A percentile compares a stretch with the other conserved stretches of the same genome.
Evolutionary conservation across 2,329 filamentous ascomycete species (phyloP).

Genomic region (Ustulina deusta): DNA sequence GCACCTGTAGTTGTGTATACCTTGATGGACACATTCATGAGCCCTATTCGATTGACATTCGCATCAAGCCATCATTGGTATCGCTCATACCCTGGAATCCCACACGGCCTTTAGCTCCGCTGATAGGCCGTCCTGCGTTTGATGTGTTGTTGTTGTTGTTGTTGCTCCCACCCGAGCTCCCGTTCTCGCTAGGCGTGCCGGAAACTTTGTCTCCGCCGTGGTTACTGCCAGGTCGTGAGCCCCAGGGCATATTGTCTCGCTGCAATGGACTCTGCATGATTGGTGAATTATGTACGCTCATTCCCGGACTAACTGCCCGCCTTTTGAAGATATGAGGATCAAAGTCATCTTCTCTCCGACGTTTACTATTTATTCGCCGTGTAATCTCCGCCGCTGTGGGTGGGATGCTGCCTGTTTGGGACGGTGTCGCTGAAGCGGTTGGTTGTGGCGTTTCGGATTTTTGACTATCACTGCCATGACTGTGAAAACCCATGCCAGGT

Average conservation of each 20-base stretch:
- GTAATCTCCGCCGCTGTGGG: conserved; percentile 80
- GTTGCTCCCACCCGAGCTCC: conserved; percentile 53
- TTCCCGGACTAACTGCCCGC: conserved; percentile 88
- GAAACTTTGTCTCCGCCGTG: conserved; percentile 62
- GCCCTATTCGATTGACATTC: conserved; percentile 90
- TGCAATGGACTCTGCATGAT: conserved; percentile 86
- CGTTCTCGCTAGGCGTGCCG: conserved; percentile 64
- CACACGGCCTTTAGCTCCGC: conserved; percentile 70
- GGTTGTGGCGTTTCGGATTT: conserved; percentile 55
- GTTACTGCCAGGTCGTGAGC: conserved; percentile 74
- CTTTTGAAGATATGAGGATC: conserved; percentile 90
- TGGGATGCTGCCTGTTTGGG: conserved; percentile 55
- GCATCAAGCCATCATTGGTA: conserved; percentile 94
- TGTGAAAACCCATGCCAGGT: conserved; percentile 51
- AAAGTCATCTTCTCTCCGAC: conserved; percentile 91
- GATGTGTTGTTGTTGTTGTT: conserved; percentile 25
- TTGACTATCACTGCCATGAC: conserved; percentile 46
- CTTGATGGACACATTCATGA: neutral
- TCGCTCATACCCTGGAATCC: conserved; percentile 94
- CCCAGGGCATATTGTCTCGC: conserved; percentile 77
- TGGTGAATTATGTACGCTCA: conserved; percentile 91
- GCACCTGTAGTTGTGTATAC: neutral
- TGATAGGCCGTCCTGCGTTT: conserved; percentile 58
- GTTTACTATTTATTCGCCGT: conserved; percentile 81
- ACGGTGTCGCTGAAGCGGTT: conserved; percentile 48